These are phyloP conservation scores for Cyclotella choctawhatcheeana DNA, from an alignment of 108 stramenopile genomes.

Conservation along the genomic window DNA sequence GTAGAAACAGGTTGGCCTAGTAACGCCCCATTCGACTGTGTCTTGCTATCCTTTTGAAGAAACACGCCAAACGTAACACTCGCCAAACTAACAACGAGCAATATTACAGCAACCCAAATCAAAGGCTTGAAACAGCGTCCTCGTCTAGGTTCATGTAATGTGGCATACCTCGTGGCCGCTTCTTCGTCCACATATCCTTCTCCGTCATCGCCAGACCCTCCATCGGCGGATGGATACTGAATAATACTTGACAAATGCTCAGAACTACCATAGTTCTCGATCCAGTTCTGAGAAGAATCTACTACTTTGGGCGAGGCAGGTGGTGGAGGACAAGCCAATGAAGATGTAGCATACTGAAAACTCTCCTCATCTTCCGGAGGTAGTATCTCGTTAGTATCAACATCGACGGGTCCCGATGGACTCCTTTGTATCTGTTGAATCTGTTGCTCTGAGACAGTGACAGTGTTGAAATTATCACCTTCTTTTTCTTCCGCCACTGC, in stretches of 20 bases:
- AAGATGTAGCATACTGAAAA: neutral
- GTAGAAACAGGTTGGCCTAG: neutral
- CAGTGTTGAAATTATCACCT: neutral
- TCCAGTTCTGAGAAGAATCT: neutral
- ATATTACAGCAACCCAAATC: neutral
- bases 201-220: neutral
- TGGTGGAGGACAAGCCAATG: neutral
- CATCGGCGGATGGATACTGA: conserved; percentile 5
- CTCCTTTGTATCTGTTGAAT: neutral
- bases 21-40: neutral
- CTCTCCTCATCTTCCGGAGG: neutral
- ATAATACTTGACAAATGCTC: conserved; percentile 19
- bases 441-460: neutral
- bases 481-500: neutral
- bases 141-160: neutral
- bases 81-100: conserved; percentile 8
- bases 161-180: conserved; percentile 10
- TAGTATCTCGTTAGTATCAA: neutral
- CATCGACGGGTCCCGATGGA: conserved; percentile 13
- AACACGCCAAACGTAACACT: conserved; percentile 11
- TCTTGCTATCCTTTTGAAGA: neutral
- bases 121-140: neutral
- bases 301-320: neutral
- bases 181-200: conserved; percentile 21
- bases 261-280: neutral